These are phyloP conservation scores for Diplodia seriata DNA, from an alignment of 2,329 filamentous ascomycete species.

Conservation along the genomic window DNA sequence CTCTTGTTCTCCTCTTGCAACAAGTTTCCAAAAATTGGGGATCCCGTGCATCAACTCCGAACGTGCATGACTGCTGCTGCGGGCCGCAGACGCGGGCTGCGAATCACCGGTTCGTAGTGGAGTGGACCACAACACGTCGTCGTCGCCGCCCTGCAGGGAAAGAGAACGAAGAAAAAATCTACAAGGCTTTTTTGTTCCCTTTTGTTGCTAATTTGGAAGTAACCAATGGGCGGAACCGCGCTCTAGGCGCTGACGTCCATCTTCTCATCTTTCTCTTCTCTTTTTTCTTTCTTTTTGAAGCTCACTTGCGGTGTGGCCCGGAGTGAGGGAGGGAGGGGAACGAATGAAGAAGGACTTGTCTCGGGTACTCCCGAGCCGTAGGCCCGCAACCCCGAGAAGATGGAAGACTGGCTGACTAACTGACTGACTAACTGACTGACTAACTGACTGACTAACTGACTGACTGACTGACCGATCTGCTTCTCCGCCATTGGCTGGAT, in stretches of 20 bases:
- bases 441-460: too few species aligned
- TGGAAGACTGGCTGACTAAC: background rate
- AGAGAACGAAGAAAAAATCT: too few species aligned
- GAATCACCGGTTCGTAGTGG: background rate
- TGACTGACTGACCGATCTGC: too few species aligned
- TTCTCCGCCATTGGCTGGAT: background rate
- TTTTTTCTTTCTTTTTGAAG: background rate
- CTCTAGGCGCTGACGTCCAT: background rate
- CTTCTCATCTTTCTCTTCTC: background rate
- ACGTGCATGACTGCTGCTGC: background rate
- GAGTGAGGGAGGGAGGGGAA: background rate
- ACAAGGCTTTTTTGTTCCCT: background rate
- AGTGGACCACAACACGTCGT: background rate
- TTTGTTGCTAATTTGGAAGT: too few species aligned
- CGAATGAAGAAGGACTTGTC: background rate
- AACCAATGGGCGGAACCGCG: background rate
- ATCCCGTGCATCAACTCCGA: background rate
- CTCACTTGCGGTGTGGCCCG: too few species aligned
- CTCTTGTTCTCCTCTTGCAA: background rate
- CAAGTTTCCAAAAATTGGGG: background rate
- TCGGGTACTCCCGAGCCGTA: constrained; percentile 10
- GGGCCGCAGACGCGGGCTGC: background rate
- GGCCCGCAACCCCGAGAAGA: constrained; percentile 5
- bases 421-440: too few species aligned
- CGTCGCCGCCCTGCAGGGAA: background rate